phyloP scores from a whole-genome alignment of 352 stramenopile genomes.

The Globisporangium sylvaticum region DNA sequence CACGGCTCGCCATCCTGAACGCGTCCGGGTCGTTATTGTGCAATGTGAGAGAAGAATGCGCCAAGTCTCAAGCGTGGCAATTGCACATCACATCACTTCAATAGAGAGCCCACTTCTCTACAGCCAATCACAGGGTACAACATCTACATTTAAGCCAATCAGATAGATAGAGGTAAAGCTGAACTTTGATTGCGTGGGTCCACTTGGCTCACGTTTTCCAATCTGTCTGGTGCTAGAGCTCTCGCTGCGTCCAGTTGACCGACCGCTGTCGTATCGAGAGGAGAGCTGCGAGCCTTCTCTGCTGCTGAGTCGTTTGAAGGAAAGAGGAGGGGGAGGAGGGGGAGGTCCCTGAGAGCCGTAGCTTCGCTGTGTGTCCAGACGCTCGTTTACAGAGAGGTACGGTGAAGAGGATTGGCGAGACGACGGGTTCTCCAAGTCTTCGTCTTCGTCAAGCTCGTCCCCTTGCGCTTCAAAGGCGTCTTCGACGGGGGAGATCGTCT shows the following conservation, averaged over 20 bases:
- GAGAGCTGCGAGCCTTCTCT: conserved; percentile 17
- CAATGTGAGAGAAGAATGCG: too few relatives aligned
- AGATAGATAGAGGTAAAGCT: too few relatives aligned
- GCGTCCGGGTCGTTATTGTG: not conserved
- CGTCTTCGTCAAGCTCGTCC: conserved; percentile 10
- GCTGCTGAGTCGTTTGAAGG: conserved; percentile 15
- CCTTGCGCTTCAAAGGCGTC: conserved; percentile 10
- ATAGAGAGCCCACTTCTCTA: not conserved
- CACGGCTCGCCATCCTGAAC: not conserved
- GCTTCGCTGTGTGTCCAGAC: not conserved
- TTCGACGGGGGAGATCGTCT: conserved; percentile 42
- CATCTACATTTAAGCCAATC: not conserved
- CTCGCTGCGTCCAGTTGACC: conserved; percentile 11
- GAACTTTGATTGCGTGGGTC: too few relatives aligned
- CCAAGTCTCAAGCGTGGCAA: not conserved
- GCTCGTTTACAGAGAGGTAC: conserved; percentile 1
- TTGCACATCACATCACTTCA: not conserved
- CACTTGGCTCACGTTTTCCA: not conserved
- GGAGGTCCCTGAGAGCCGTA: not conserved
- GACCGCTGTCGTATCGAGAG: conserved; percentile 11
- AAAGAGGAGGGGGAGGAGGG: not conserved
- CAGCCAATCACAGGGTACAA: not conserved
- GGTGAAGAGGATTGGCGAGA: conserved; percentile 10
- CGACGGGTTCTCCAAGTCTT: conserved; percentile 16
- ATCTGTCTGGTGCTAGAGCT: conserved; percentile 12